Base-by-base conservation (phyloP, 768 basidiomycete genomes). In the Pisolithus sp. region DNA sequence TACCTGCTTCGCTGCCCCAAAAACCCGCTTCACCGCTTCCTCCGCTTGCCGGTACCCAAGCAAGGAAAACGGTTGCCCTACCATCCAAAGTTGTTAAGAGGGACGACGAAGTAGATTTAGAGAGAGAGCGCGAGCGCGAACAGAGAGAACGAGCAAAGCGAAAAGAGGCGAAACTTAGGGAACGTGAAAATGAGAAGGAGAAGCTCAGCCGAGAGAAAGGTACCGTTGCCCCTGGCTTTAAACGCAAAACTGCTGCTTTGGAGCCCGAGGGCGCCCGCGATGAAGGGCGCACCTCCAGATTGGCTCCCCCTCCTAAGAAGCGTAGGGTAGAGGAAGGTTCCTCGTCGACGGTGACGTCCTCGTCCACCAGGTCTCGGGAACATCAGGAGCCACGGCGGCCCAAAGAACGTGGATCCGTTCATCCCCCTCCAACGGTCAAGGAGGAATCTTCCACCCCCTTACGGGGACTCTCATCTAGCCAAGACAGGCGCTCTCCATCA, bases 321-420 rank as follows among this genome's bases (percentile, higher is more conserved):
- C 73, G 74, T 44, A 80, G 69, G 61, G 68, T 68, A 23, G 76
- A 75, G 18, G 68, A 68, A 4, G 55, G 63, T n/a, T 46, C 59
- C 26, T 56, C 49, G n/a, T 50, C 46, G n/a, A 50, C 47, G 5
- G 45, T 28, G n/a, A 47, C 58, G 8, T 51, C 58, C 18, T 49
- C 46, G 24, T 36, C 63, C 37, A 53, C 49, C 15, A 62, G 53
- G 40, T 13, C 28, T 30, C 57, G 61, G 46, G 71, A 71, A 36
- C 45, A 53, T 30, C 57, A 61, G 46, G 71, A 71, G 38, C 45
- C 53, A n/a, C 64, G 61, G 5, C 50, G 69, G 17, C 64, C 67
- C 42, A 75, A 71, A 58, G 79, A 76, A 61, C 65, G 68, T 5
- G 72, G 65, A 7, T 53, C 51, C 23, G 53, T 45, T 15, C 58